Base-by-base conservation (phyloP, 176 grass and related monocot genomes). In the Carex pumila region DNA sequence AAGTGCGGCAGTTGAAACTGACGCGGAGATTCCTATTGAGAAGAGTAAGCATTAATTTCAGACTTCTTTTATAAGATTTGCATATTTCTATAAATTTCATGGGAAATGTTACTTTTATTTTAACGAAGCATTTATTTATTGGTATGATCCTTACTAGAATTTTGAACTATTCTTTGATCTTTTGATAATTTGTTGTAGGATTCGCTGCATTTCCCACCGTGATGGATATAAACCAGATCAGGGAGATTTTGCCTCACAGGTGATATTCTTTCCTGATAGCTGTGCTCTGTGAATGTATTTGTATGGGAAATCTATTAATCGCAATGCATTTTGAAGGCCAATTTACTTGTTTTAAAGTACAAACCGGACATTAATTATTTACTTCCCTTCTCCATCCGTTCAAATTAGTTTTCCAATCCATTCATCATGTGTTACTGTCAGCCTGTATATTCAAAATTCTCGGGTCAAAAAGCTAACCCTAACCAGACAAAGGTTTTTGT, bases 191-290 rank as follows among this genome's bases (percentile, higher is more conserved):
- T 34, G 59, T 74, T 64, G 41, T 34, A 90, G 88, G 58, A 71
- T 87, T 90, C 74, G 72, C 88, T 31, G 73, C 88, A 22, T 90
- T 75, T 81, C 88, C 88, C n/a, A 50, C 88, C 36, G 88, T 90
- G 17, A 85, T 90, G 62, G 85, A 90, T 22, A 85, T 90, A 61
- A 90, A 90, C 68, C 85, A 87, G 88, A 90, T 90, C 85, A 85
- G 88, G 3, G 85, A 84, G 6, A 85, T 90, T 58, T 65, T 90
- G 62, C 88, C 88, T 32, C 88, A 90, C 79, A 69, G 88, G 88
- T 34, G 25, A 25, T 25, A 25, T 25, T 5, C 1, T 13, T 76
- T 34, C 41, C 3, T 47, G 12, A 50, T 72, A n/a, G 21, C 50
- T 49, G 18, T 49, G 41, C 18, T 49, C 1, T 72, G 0, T 34